Evolutionary conservation across 768 basidiomycete genomes (phyloP), one percentile per base, ranked within the genome.

Genomic region (Macrolepiota fuliginosa): DNA sequence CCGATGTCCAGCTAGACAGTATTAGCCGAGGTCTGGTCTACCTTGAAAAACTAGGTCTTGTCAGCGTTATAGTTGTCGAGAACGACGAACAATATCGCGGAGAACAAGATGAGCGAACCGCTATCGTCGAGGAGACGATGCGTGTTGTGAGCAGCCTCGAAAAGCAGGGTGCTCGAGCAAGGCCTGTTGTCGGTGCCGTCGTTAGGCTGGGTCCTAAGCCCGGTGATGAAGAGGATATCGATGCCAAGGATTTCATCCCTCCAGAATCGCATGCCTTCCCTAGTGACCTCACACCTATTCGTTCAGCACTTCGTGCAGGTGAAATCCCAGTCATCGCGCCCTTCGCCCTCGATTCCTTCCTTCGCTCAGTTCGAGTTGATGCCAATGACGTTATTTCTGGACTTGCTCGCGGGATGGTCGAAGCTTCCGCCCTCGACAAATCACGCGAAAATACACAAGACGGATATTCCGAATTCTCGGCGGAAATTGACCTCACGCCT

Each of bases 311-410:
- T 64, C 85, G 86, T 57, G 88, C 94, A 2, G 94, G 96, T 13
- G 97, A 98, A 76, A 98, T 99, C 57, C 97, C 97, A 5, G 95
- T 99, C 24, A 86, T 98, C 50, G 82, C 95, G 15, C 96, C 97
- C 2, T 87, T 99, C 57, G 95, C 95, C 1, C 81, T 98, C 37
- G 95, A 98, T 72, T 92, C 92, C 0, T 90, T 88, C 69, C 95
- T 91, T 70, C 87, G 92, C 56, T 91, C 93, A 12, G 84, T 90
- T 27, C 88, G 95, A 59, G 81, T 97, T 49, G 87, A 91, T 62
- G 85, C 94, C 24, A 91, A 98, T 75, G 89, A 94, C 73, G 89
- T 96, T 45, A 81, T 99, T 51, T 88, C 86, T 6, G 94, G 94
- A 5, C 82, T 99, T 22, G 88, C 91, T 32, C 85, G 89, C 53